Percentiles rank a stretch among this genome's conserved stretches.
Evolutionary conservation across 345 rosid species (phyloP).

Genomic region (Triadica sebifera): DNA sequence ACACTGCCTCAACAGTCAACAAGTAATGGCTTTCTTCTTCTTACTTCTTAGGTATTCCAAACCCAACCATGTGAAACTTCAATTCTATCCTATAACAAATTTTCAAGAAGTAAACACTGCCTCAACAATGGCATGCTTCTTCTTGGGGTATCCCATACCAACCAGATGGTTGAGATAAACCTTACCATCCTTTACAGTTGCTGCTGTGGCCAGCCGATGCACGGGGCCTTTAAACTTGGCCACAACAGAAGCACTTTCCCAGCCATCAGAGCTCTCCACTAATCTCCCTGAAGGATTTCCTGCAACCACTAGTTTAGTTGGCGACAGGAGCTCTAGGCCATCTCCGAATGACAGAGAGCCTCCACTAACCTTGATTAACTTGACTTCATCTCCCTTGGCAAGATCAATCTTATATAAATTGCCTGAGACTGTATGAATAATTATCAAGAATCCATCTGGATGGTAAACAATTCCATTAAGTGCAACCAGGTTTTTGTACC

Average conservation of each 20-base stretch:
- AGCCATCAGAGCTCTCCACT: constrained; percentile 77
- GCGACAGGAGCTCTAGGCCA: constrained; percentile 66
- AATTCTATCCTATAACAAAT: not conserved
- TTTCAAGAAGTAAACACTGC: constrained; percentile 48
- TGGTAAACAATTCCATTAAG: constrained; percentile 86
- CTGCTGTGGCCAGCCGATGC: constrained; percentile 75
- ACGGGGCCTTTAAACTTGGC: constrained; percentile 62
- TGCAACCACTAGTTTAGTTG: constrained; percentile 73
- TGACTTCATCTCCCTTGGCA: constrained; percentile 41
- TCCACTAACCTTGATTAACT: constrained; percentile 47
- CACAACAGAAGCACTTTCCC: constrained; percentile 69
- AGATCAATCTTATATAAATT: constrained; percentile 56
- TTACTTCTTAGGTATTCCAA: no score
- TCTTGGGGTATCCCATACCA: constrained; percentile 78
- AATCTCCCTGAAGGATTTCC: constrained; percentile 70
- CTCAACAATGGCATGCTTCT: constrained; percentile 80
- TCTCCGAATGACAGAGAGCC: constrained; percentile 68
- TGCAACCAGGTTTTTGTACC: constrained; percentile 63
- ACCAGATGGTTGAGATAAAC: constrained; percentile 71
- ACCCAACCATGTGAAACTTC: not conserved
- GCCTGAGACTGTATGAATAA: constrained; percentile 69
- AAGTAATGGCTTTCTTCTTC: no score
- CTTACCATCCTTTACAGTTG: constrained; percentile 77
- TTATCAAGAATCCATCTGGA: constrained; percentile 74
- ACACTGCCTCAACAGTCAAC: no score